Base-by-base conservation (phyloP, 495 filamentous ascomycete species). In the Neurospora hispaniola region DNA sequence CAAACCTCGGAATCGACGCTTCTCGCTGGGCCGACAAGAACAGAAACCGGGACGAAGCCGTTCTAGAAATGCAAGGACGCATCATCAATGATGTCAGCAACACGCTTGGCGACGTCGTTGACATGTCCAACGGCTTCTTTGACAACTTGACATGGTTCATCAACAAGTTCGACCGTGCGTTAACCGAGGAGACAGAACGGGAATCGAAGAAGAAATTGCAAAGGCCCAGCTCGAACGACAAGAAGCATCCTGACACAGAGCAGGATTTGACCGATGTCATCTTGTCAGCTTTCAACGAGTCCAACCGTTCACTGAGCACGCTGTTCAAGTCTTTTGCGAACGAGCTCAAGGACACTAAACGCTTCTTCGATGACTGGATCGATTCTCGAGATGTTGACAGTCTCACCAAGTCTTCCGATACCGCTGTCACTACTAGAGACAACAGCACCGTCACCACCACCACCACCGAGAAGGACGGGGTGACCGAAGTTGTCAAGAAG, bases 281-380 rank as follows among this genome's bases (percentile, higher is more conserved):
- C 42, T 70, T 70, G 27, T 72, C 74, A 12, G 71, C 74, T 39
- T 77, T 75, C 48, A 72, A 74, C 59, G 72, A 77, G 48, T 75
- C 74, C 23, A 72, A 77, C 41, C 75, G 74, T 16, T 77, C 75
- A 5, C 75, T 77, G 11, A 72, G 74, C 38, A 75, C 46, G 31
- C 72, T 77, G 12, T 72, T 77, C 69, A 77, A 71, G 48, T 39
- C 70, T 4, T 23, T 77, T 68, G 42, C 74, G 10, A 35, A 27
- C 7, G 72, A 72, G 11, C 72, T 44, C 43, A 70, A 69, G 69
- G 69, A 31, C n/a, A 59, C 20, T 31, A 72, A 69, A 35, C 39
- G 27, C 31, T 66, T 66, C 54, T 66, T 66, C 27, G 54, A 66
- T 18, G 54, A 66, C 14, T 66, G 54, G 54, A 66, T 66, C 54